Evolutionary conservation across 805 yeast genomes (phyloP), one percentile per base, ranked within the genome.

Genomic region (Ogataea naganishii): DNA sequence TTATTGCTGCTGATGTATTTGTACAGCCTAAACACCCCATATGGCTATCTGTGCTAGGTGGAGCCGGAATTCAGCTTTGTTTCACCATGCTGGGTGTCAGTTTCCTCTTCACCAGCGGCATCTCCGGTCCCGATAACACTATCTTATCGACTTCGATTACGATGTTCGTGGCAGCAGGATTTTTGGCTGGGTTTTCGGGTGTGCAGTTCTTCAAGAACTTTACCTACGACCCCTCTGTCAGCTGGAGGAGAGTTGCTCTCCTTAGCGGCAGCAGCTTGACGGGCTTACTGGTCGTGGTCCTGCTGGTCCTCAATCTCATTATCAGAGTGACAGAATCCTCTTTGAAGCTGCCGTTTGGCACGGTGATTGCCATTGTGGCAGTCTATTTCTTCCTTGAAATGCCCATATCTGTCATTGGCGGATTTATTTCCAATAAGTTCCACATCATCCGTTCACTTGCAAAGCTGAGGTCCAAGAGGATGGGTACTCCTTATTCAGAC

Each of bases 241-340:
- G 59, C 49, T 46, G 58, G 66, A 38, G 64, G 21, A 26, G 46
- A 9, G 53, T 56, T 26, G 56, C 78, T 4, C 46, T 69, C 8
- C 32, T 65, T 14, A 66, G 70, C 34, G 77, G 76, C 13, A 66
- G 69, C 15, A 36, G 58, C 3, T 58, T 62, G 54, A 82, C 64
- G 16, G 68, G 56, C 24, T 43, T 57, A 3, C 60, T 75, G 0
- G 52, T 81, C 33, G 34, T 66, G 0, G 59, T 72, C 3, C 60
- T 79, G 0, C 49, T 80, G 15, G 47, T 72, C 15, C 54, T 81
- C 35, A 85, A 84, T 49, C 57, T 72, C 36, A 68, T 85, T 33
- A 75, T 81, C 7, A 81, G 88, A 84, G 79, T 79, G 2, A 68
- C 75, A 41, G 78, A 77, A 38, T 75, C 92, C 1, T 75, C 92